Percentiles rank a stretch among this genome's conserved stretches.
Evolutionary conservation across 495 filamentous ascomycete genomes (phyloP).

Genomic region (Penicillium psychrofluorescens): DNA sequence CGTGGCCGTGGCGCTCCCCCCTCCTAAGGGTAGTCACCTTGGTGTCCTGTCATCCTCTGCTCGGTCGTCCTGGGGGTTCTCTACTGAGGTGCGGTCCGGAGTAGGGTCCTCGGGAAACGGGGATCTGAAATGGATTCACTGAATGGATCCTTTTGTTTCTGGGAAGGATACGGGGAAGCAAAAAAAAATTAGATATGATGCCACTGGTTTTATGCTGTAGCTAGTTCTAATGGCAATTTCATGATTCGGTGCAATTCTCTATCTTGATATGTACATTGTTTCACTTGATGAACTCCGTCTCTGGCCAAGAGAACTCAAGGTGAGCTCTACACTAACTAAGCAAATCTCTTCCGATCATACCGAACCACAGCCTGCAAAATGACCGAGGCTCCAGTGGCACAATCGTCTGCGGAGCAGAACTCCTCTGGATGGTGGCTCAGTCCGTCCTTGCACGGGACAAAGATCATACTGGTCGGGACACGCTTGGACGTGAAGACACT

Average conservation of each 20-base stretch:
- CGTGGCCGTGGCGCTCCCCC: constrained; percentile 81
- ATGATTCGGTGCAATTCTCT: constrained; percentile 15
- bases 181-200: constrained; percentile 22
- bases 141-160: constrained; percentile 9
- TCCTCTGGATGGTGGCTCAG: constrained; percentile 59
- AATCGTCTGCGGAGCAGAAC: constrained; percentile 54
- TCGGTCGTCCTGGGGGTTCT: constrained; percentile 29
- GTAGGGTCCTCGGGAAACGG: constrained; percentile 12
- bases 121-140: constrained; percentile 25
- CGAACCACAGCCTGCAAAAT: constrained; percentile 52
- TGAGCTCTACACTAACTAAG: not conserved
- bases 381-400: constrained; percentile 56
- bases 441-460: constrained; percentile 59
- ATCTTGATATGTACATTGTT: not conserved
- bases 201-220: constrained; percentile 23
- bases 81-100: constrained; percentile 20
- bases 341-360: constrained; percentile 47
- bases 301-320: too few relatives aligned
- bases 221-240: constrained; percentile 27
- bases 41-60: constrained; percentile 27
- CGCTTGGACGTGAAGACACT: constrained; percentile 53
- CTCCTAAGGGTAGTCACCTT: constrained; percentile 26
- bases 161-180: constrained; percentile 20
- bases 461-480: constrained; percentile 60
- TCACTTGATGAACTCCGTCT: too few relatives aligned